Evolutionary conservation across 306 rosid species (phyloP).

Genomic region (Alnus glutinosa): DNA sequence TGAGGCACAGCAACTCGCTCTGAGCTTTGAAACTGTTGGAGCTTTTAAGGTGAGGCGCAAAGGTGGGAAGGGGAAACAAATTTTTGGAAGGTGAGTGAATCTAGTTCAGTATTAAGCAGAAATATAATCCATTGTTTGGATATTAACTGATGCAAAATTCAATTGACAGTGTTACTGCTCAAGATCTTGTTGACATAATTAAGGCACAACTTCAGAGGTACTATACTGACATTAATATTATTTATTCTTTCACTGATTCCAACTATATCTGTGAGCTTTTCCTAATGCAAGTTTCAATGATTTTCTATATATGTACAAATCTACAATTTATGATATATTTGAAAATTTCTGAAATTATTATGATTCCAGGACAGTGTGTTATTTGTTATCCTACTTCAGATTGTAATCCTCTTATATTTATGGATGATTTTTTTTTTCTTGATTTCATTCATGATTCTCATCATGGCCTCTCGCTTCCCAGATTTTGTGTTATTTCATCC

Average conservation of each 20-base stretch:
- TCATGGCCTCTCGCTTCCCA: not conserved
- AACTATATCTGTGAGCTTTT: not conserved
- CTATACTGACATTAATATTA: not conserved
- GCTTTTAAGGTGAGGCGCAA: slow-evolving; percentile 94
- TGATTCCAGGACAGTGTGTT: no score
- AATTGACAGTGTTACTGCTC: slow-evolving; percentile 76
- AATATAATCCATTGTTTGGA: slow-evolving; percentile 8
- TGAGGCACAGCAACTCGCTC: slow-evolving; percentile 92
- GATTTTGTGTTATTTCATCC: not conserved
- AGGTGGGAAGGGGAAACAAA: slow-evolving; percentile 96
- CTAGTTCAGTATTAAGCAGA: slow-evolving; percentile 12
- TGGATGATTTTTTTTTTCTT: not conserved
- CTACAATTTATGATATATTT: not conserved
- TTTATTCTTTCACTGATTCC: not conserved
- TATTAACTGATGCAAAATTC: slow-evolving; percentile 34
- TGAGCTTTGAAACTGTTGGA: slow-evolving; percentile 82
- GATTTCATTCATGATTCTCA: not conserved
- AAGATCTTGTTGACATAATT: slow-evolving; percentile 96
- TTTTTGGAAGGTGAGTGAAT: slow-evolving; percentile 72
- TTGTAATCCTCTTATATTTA: not conserved
- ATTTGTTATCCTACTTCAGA: not conserved
- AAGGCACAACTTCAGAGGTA: slow-evolving; percentile 96
- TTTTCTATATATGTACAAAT: not conserved
- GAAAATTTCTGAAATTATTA: not conserved
- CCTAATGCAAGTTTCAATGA: not conserved